Evolutionary conservation across 148 eudicot genomes (phyloP).

Genomic region (Fallopia convolvulus): DNA sequence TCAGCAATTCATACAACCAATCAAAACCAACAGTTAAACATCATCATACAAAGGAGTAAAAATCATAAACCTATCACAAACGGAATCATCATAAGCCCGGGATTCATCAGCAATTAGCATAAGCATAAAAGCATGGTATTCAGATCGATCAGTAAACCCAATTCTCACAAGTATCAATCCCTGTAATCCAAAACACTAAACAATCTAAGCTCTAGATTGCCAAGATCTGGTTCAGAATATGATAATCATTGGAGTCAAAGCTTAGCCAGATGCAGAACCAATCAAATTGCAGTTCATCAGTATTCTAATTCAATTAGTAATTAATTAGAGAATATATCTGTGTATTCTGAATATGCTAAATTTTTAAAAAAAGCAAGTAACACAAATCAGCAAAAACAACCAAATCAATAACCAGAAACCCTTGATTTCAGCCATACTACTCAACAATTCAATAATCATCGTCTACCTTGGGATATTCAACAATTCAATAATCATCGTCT

Average conservation of each 20-base stretch:
- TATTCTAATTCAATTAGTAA: not conserved
- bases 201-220: not conserved
- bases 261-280: not conserved
- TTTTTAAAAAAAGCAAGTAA: not conserved
- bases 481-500: not conserved
- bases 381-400: not conserved
- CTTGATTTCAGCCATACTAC: not conserved
- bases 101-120: not conserved
- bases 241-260: not conserved
- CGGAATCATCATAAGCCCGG: not conserved
- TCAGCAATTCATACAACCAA: not conserved
- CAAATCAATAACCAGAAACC: constrained; percentile 4
- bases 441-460: not conserved
- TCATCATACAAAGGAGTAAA: not conserved
- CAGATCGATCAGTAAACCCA: not conserved
- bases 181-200: not conserved
- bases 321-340: not conserved
- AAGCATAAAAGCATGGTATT: not conserved
- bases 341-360: not conserved
- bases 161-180: not conserved
- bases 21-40: not conserved
- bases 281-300: not conserved
- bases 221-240: constrained; percentile 1
- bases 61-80: not conserved
- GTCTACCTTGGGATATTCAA: constrained; percentile 15